phyloP scores from a whole-genome alignment of 1,139 yeast genomes.

The Waltiozyma sp. region DNA sequence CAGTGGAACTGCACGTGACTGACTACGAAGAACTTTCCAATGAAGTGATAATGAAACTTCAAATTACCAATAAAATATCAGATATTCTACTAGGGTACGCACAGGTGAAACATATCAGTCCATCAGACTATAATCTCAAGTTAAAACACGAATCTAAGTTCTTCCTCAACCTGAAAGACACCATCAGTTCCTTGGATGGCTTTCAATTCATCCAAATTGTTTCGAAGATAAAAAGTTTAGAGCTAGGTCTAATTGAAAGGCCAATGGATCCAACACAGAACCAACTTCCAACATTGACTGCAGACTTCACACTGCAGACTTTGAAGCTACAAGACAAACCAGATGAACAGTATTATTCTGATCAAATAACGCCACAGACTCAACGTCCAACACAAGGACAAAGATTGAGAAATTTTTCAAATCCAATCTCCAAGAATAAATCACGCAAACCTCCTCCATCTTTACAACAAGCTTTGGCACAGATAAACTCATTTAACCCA shows the following conservation, averaged over 20 bases:
- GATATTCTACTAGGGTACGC: constrained; percentile 24
- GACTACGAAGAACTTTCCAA: constrained; percentile 4
- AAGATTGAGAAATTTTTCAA: neutral
- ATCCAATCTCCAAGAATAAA: neutral
- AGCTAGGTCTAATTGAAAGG: constrained; percentile 11
- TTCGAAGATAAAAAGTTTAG: constrained; percentile 12
- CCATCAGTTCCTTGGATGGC: constrained; percentile 26
- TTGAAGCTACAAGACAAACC: neutral
- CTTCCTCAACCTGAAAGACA: constrained; percentile 24
- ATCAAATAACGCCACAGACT: neutral
- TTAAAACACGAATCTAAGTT: constrained; percentile 18
- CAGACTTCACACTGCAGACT: neutral
- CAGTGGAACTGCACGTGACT: constrained; percentile 21
- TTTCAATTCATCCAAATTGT: constrained; percentile 11
- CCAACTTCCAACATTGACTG: neutral
- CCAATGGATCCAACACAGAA: constrained; percentile 1
- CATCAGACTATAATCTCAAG: constrained; percentile 23
- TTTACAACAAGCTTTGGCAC: neutral
- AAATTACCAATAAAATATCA: constrained; percentile 23
- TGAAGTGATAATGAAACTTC: constrained; percentile 6
- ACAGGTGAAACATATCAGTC: constrained; percentile 22
- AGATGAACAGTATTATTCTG: neutral
- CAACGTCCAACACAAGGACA: neutral
- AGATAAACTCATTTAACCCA: constrained; percentile 1
- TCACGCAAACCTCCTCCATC: neutral